These are phyloP conservation scores for Rhizopus arrhizus DNA, from an alignment of 371 early-diverging fungal species.

Conservation along the genomic window DNA sequence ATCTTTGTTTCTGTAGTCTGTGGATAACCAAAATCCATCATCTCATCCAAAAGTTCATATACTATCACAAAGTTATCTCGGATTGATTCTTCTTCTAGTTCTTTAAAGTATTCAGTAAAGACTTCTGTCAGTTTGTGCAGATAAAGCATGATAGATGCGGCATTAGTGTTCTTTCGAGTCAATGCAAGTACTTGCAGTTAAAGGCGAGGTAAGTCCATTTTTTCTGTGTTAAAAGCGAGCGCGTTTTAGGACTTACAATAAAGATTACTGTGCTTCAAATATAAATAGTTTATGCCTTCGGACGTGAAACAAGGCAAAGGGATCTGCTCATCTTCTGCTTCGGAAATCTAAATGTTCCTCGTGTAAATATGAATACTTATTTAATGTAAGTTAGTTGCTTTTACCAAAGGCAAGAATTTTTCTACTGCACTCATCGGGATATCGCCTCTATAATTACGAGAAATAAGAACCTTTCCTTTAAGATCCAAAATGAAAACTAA, in stretches of 20 bases:
- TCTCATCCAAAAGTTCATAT: conserved; percentile 98
- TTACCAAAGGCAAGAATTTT: conserved; percentile 94
- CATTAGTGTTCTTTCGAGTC: conserved; percentile 96
- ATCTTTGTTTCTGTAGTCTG: conserved; percentile 98
- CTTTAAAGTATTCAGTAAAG: conserved; percentile 96
- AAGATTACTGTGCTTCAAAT: conserved; percentile 92
- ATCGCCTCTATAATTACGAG: conserved; percentile 91
- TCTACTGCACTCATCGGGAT: conserved; percentile 93
- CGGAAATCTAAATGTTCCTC: conserved; percentile 47
- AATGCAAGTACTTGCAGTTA: conserved; percentile 78
- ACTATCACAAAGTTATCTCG: conserved; percentile 93
- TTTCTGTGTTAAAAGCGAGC: neutral
- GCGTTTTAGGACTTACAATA: conserved; percentile 70
- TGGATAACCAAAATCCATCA: conserved; percentile 99
- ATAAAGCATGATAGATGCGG: conserved; percentile 92
- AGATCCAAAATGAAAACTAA: conserved; percentile 93
- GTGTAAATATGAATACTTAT: neutral
- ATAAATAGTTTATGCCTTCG: conserved; percentile 93
- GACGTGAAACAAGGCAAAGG: conserved; percentile 89
- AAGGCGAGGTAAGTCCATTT: neutral
- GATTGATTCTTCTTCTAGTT: conserved; percentile 96
- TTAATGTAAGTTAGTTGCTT: too few relatives aligned
- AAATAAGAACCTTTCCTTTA: conserved; percentile 97
- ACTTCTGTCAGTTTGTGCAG: conserved; percentile 92
- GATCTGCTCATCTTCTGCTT: conserved; percentile 92